Percentiles rank a stretch among this genome's conserved stretches.
Evolutionary conservation across 2,329 filamentous ascomycete genomes (phyloP).

Genomic region (Paramyrothecium roridum): DNA sequence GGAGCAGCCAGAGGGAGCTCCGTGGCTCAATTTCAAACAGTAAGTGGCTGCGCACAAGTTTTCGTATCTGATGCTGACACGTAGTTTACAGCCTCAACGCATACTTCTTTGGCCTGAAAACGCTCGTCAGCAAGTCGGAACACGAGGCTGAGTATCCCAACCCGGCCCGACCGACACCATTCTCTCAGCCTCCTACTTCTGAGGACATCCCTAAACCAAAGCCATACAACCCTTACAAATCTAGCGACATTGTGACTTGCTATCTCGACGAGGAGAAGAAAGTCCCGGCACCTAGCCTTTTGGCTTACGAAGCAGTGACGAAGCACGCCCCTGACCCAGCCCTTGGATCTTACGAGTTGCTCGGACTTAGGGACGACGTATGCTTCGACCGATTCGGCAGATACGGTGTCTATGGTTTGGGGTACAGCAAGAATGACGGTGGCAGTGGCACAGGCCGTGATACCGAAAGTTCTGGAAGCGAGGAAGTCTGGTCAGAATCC

Average conservation of each 20-base stretch:
- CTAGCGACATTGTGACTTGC: slow-evolving; percentile 56
- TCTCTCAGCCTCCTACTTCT: slow-evolving; percentile 28
- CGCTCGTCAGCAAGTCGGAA: slow-evolving; percentile 59
- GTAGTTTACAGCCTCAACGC: slow-evolving; percentile 61
- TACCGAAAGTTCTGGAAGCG: slow-evolving; percentile 65
- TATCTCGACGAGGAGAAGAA: slow-evolving; percentile 60
- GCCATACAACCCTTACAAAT: slow-evolving; percentile 68
- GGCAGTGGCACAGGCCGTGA: slow-evolving; percentile 71
- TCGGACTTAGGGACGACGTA: slow-evolving; percentile 73
- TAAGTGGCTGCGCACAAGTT: slow-evolving; percentile 16
- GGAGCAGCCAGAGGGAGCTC: slow-evolving; percentile 18
- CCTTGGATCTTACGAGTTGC: slow-evolving; percentile 70
- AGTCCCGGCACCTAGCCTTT: slow-evolving; percentile 58
- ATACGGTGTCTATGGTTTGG: slow-evolving; percentile 79
- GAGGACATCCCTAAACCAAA: slow-evolving; percentile 39
- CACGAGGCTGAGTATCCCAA: slow-evolving; percentile 74
- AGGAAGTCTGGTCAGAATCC: slow-evolving; percentile 52
- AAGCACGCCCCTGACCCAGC: slow-evolving; percentile 74
- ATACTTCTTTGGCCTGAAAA: slow-evolving; percentile 76
- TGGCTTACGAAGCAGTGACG: slow-evolving; percentile 67
- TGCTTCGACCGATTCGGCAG: slow-evolving; percentile 88
- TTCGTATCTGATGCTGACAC: not conserved
- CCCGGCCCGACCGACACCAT: slow-evolving; percentile 24
- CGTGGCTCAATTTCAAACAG: slow-evolving; percentile 38
- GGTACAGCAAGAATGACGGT: slow-evolving; percentile 72